A percentile compares a stretch with the other conserved stretches of the same genome.
Evolutionary conservation across 345 rosid genomes (phyloP).

Genomic region (Gossypium longicalyx): DNA sequence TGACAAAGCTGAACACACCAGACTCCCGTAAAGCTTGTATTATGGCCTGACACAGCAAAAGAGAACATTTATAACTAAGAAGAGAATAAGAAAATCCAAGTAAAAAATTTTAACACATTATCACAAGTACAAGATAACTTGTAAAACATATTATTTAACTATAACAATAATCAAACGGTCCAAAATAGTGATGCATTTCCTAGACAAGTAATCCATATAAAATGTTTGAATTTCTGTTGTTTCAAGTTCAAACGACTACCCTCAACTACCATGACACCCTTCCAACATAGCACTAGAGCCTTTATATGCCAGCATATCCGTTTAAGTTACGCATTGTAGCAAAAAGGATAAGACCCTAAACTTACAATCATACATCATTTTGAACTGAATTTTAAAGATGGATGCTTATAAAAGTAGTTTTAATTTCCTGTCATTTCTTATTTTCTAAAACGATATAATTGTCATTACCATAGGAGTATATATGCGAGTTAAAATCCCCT

Average conservation of each 20-base stretch:
- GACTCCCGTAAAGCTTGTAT: constrained; percentile 81
- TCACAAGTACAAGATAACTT: too few species aligned
- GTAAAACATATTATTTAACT: neutral
- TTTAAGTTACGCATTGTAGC: neutral
- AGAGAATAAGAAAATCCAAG: too few species aligned
- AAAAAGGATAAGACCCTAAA: neutral
- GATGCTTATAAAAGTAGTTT: neutral
- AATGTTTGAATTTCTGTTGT: neutral
- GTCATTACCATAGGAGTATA: constrained; percentile 83
- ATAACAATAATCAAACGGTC: too few species aligned
- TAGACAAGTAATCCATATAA: neutral
- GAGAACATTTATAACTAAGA: neutral
- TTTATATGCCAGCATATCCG: neutral
- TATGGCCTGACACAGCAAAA: constrained; percentile 44
- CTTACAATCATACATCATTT: neutral
- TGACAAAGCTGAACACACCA: constrained; percentile 69
- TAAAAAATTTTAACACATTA: too few species aligned
- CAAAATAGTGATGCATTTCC: neutral
- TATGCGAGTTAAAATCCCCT: constrained; percentile 81
- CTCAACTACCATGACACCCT: neutral
- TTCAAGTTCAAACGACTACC: neutral
- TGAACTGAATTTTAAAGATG: neutral
- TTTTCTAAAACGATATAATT: neutral
- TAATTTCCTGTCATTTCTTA: neutral
- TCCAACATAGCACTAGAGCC: neutral